Percentiles rank a stretch among this genome's conserved stretches.
Evolutionary conservation across 1,284 basidiomycete genomes (phyloP).

Genomic region (Ceratobasidium sp.): DNA sequence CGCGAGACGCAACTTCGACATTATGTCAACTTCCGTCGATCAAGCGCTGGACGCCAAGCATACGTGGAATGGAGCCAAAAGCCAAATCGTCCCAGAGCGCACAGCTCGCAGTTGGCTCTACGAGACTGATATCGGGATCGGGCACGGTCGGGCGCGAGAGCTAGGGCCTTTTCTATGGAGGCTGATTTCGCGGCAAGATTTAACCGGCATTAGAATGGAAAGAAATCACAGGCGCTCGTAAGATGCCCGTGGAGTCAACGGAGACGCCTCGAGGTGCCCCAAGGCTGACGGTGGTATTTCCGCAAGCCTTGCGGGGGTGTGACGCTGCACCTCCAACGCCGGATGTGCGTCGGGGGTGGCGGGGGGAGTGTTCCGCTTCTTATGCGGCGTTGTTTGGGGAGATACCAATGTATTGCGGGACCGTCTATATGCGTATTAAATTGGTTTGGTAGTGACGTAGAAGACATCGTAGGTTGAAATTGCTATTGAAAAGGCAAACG

Average conservation of each 20-base stretch:
- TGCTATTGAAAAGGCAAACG: not conserved
- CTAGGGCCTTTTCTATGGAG: too few species aligned
- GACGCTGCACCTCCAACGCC: not conserved
- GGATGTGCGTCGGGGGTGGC: not conserved
- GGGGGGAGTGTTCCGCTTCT: not conserved
- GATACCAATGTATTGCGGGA: not conserved
- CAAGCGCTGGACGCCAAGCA: constrained; percentile 1
- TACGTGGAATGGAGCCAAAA: not conserved
- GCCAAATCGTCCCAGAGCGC: not conserved
- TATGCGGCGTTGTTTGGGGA: not conserved
- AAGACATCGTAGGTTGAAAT: not conserved
- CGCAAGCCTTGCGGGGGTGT: constrained; percentile 1
- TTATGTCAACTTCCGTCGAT: too few species aligned
- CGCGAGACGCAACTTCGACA: too few species aligned
- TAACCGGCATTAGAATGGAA: too few species aligned
- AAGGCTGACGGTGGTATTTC: not conserved
- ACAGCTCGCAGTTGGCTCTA: not conserved
- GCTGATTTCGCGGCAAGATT: not conserved
- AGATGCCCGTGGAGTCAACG: too few species aligned
- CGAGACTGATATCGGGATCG: not conserved
- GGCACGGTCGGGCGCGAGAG: not conserved
- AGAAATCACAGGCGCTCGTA: constrained; percentile 11
- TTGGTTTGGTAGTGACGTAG: not conserved
- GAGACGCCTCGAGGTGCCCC: not conserved
- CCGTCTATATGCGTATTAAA: not conserved